Evolutionary conservation across 441 rosid genomes (phyloP), one percentile per base, ranked within the genome.

Genomic region (Corymbia calophylla): DNA sequence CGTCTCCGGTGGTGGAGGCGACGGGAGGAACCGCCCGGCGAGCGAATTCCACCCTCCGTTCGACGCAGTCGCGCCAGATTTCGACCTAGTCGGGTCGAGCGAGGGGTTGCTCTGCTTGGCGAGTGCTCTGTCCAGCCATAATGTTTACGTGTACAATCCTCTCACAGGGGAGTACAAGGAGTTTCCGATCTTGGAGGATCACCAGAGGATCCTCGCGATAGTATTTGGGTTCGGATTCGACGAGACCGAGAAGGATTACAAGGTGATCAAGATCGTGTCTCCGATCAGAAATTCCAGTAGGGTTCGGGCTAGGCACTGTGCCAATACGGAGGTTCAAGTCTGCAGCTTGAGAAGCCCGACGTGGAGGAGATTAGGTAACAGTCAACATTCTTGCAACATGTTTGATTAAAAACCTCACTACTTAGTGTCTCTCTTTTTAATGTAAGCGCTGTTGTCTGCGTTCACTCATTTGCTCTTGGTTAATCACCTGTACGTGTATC

Each of bases 1-100:
- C n/a, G 55, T 60, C 21, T 47, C 80, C 5, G 44, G 44, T 39
- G 44, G 44, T 31, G 54, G 84, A 39, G 16, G 47, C 44, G 53
- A 23, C 47, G 64, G 80, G 25, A 88, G 90, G 8, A 89, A 89
- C 7, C 88, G 91, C 56, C 92, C 93, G 92, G 95, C 94, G 91
- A 95, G 91, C 86, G 93, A 92, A 87, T 92, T 96, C 66, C 88
- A 91, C 51, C 35, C 90, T 7, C 98, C 95, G 39, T 95, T 95
- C 62, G 90, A 91, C 66, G 54, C 92, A 58, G 86, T 88, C 88
- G 93, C 96, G 97, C 94, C 96, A 0, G 99, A 97, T 86, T 96
- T 97, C 48, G 96, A 96, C 66, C 94, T 95, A 16, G 94, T 96
- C 10, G 99, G 98, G 3, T 95, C 96, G 31, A 60, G 88, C 82